phyloP scores from a whole-genome alignment of 2,329 filamentous ascomycete species.

The Botrytis sinoallii region DNA sequence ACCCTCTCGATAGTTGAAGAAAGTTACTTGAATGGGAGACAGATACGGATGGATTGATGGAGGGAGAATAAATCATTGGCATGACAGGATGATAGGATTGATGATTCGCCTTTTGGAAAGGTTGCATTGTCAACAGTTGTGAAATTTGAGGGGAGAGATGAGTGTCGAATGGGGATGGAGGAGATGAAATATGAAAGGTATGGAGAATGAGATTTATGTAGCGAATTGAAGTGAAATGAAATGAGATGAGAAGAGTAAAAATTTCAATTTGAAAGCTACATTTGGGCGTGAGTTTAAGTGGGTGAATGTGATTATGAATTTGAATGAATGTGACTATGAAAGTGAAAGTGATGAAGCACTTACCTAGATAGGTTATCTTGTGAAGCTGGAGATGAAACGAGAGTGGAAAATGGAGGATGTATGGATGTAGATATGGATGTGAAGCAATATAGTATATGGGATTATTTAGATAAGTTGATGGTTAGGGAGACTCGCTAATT shows the following conservation, averaged over 20 bases:
- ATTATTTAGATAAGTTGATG: too few species aligned
- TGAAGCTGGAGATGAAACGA: too few species aligned
- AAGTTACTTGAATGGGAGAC: neutral
- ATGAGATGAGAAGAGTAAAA: neutral
- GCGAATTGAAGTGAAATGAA: neutral
- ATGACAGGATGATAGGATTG: neutral
- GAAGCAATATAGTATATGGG: too few species aligned
- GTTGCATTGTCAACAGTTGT: neutral
- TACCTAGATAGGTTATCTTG: too few species aligned
- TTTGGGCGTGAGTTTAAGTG: neutral
- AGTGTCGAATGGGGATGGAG: neutral
- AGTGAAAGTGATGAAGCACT: neutral
- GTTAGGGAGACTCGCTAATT: too few species aligned
- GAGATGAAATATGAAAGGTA: neutral
- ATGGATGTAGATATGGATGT: too few species aligned
- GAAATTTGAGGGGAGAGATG: neutral
- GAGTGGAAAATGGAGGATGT: too few species aligned
- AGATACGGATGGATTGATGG: neutral
- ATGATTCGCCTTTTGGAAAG: conserved; percentile 4
- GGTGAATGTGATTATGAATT: neutral
- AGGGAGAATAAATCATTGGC: neutral
- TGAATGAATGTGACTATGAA: neutral
- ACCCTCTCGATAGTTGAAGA: neutral
- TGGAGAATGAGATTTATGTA: neutral
- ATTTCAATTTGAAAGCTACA: neutral